phyloP scores from a whole-genome alignment of 768 basidiomycete genomes.

The Pleurotus cornucopiae region DNA sequence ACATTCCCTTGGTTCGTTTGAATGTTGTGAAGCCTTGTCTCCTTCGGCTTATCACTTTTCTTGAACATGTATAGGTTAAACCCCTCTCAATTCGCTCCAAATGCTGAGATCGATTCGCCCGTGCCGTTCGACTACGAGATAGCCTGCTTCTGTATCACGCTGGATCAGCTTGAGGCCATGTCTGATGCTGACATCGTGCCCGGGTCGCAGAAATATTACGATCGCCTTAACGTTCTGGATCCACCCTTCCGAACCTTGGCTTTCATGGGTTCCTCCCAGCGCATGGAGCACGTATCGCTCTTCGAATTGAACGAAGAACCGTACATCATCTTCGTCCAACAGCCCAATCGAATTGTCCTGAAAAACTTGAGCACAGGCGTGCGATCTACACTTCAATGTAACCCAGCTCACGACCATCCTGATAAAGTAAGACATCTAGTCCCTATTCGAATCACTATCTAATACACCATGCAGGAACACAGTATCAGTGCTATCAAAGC shows the following conservation, averaged over 20 bases:
- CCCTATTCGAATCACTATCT: background rate
- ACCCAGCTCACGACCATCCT: slow-evolving; percentile 21
- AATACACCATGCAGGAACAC: slow-evolving; percentile 31
- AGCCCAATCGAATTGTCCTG: slow-evolving; percentile 35
- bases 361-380: slow-evolving; percentile 33
- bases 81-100: slow-evolving; percentile 31
- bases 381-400: slow-evolving; percentile 35
- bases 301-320: slow-evolving; percentile 38
- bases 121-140: slow-evolving; percentile 41
- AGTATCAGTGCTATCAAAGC: slow-evolving; percentile 48
- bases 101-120: slow-evolving; percentile 36
- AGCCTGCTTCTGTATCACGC: slow-evolving; percentile 33
- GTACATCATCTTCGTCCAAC: slow-evolving; percentile 38
- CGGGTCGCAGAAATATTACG: slow-evolving; percentile 32
- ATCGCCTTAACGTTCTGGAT: slow-evolving; percentile 26
- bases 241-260: slow-evolving; percentile 39
- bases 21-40: background rate
- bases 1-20: background rate
- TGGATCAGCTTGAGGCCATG: slow-evolving; percentile 39
- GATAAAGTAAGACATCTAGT: slow-evolving; percentile 18
- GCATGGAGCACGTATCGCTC: slow-evolving; percentile 35
- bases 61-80: slow-evolving; percentile 24
- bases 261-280: slow-evolving; percentile 28
- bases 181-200: slow-evolving; percentile 36
- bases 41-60: background rate